A percentile compares a stretch with the other conserved stretches of the same genome.
Conservation (phyloP, 805 yeast species). For the Pichia nanzhaoensis region DNA sequence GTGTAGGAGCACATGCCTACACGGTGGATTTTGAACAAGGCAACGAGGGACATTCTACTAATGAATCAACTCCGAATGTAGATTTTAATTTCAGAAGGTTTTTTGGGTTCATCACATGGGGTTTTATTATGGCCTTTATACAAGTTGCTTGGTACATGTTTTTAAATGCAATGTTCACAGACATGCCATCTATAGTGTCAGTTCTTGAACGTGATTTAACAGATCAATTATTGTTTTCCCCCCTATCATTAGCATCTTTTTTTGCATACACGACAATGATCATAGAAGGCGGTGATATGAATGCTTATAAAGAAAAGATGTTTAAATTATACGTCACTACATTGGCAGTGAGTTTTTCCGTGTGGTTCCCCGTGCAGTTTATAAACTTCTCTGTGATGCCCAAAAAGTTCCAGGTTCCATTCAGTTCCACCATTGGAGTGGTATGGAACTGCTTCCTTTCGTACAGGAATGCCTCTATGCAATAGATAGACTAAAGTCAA, state of each 20-base stretch:
- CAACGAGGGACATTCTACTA: no score
- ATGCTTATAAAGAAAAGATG: conserved; percentile 58
- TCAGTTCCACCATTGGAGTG: conserved; percentile 78
- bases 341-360: conserved; percentile 55
- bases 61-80: background rate
- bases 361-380: conserved; percentile 83
- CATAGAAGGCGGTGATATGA: conserved; percentile 65
- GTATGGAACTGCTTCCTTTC: conserved; percentile 93
- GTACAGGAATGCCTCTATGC: conserved; percentile 51
- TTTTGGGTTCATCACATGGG: conserved; percentile 82
- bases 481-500: background rate
- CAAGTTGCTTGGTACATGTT: conserved; percentile 89
- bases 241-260: conserved; percentile 72
- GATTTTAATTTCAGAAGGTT: conserved; percentile 62
- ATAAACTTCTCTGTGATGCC: conserved; percentile 68
- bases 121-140: conserved; percentile 70
- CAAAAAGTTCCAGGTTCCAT: conserved; percentile 76
- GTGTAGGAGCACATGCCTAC: conserved; percentile 9
- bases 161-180: conserved; percentile 67
- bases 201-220: conserved; percentile 81
- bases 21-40: conserved; percentile 3
- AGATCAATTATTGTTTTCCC: conserved; percentile 87
- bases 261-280: conserved; percentile 79
- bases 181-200: conserved; percentile 77
- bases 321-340: conserved; percentile 62